Evolutionary conservation across 768 basidiomycete species (phyloP).

Genomic region (Mycena haematopus): DNA sequence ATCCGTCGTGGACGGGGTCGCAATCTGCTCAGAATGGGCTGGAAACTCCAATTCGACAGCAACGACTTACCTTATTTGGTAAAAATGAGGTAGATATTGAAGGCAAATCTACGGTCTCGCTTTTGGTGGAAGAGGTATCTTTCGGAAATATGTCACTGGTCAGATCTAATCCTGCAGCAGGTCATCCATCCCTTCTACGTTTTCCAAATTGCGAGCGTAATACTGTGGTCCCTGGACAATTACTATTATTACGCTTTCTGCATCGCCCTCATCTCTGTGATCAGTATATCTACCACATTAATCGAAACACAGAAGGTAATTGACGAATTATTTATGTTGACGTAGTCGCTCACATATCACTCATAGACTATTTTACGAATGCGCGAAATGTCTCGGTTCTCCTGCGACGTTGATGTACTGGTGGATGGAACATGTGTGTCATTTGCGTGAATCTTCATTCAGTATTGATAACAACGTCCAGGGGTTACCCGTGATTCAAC

Average conservation of each 20-base stretch:
- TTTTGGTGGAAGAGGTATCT: slow-evolving; percentile 88
- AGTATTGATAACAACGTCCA: slow-evolving; percentile 36
- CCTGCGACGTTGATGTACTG: slow-evolving; percentile 76
- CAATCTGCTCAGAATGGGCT: slow-evolving; percentile 71
- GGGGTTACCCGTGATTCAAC: slow-evolving; percentile 79
- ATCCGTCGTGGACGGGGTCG: slow-evolving; percentile 73
- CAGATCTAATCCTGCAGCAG: slow-evolving; percentile 41
- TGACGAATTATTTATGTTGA: slow-evolving; percentile 21
- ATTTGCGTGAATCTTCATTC: neutral
- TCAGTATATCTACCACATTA: slow-evolving; percentile 85
- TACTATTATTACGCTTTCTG: slow-evolving; percentile 99
- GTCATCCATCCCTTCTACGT: slow-evolving; percentile 98
- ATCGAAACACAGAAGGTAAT: slow-evolving; percentile 87
- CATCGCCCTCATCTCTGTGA: slow-evolving; percentile 87
- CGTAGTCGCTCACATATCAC: slow-evolving; percentile 50
- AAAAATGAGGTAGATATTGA: slow-evolving; percentile 89
- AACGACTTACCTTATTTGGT: slow-evolving; percentile 80
- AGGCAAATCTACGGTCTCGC: slow-evolving; percentile 76
- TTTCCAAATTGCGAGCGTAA: slow-evolving; percentile 95
- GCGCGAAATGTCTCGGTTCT: slow-evolving; percentile 94
- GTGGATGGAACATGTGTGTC: slow-evolving; percentile 74
- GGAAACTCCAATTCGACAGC: slow-evolving; percentile 55
- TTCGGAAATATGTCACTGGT: neutral
- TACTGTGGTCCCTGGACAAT: slow-evolving; percentile 93
- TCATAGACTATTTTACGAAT: slow-evolving; percentile 86